phyloP scores from a whole-genome alignment of 352 stramenopile genomes.

The Pythium rhizo-oryzae region DNA sequence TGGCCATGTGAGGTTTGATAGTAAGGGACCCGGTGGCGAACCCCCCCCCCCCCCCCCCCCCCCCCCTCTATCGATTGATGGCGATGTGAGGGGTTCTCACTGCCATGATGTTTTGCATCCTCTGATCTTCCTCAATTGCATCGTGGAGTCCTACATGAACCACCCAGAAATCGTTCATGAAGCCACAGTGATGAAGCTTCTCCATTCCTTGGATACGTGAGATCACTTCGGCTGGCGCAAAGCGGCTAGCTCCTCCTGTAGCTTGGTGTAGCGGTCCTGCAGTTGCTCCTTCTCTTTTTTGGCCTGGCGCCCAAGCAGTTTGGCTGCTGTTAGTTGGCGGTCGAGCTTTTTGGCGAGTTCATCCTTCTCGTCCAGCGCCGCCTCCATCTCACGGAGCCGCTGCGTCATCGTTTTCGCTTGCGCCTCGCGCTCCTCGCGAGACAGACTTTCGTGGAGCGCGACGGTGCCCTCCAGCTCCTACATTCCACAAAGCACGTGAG shows the following conservation, averaged over 20 bases:
- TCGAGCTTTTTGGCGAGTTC: slow-evolving; percentile 53
- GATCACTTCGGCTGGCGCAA: neutral
- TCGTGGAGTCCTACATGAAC: no score
- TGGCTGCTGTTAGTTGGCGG: slow-evolving; percentile 66
- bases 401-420: slow-evolving; percentile 28
- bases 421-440: slow-evolving; percentile 39
- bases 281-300: slow-evolving; percentile 79
- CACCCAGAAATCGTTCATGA: no score
- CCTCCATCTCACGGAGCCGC: slow-evolving; percentile 42
- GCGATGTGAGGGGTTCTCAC: no score
- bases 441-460: slow-evolving; percentile 40
- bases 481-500: neutral
- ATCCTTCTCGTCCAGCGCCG: slow-evolving; percentile 47
- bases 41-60: no score
- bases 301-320: slow-evolving; percentile 60
- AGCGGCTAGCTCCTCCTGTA: slow-evolving; percentile 22
- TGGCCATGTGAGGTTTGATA: neutral
- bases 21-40: no score
- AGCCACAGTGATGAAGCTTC: neutral
- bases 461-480: slow-evolving; percentile 51
- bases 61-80: no score
- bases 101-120: no score
- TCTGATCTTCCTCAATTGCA: no score
- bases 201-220: neutral
- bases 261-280: slow-evolving; percentile 26